A percentile compares a stretch with the other conserved stretches of the same genome.
phyloP scores from a whole-genome alignment of 805 yeast species.

The Dipodascus albidus region DNA sequence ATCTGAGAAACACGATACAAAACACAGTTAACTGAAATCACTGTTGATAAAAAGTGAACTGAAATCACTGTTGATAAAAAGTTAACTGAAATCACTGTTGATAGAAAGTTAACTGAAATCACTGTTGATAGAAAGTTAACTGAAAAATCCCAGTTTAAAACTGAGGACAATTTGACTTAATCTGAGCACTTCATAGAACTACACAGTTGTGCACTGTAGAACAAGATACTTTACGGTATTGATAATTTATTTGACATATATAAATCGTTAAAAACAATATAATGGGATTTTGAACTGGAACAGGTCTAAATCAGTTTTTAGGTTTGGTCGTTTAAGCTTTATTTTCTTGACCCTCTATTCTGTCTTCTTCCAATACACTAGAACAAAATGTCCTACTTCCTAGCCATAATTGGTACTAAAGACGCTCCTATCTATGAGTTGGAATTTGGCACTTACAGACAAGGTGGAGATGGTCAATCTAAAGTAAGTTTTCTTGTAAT shows the following conservation, averaged over 20 bases:
- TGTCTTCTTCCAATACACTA: neutral
- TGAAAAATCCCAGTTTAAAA: too few species aligned
- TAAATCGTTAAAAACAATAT: neutral
- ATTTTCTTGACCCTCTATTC: neutral
- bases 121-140: too few species aligned
- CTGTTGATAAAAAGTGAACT: too few species aligned
- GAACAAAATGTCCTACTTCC: conserved; percentile 59
- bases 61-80: too few species aligned
- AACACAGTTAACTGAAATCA: too few species aligned
- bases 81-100: too few species aligned
- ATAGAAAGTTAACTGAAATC: too few species aligned
- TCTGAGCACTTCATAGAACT: too few species aligned
- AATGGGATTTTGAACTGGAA: neutral
- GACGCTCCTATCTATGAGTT: conserved; percentile 84
- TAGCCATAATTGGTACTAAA: conserved; percentile 76
- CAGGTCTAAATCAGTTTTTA: neutral
- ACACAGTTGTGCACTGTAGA: neutral
- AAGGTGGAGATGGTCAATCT: conserved; percentile 52
- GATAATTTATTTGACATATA: neutral
- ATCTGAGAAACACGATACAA: too few species aligned
- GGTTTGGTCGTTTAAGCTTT: neutral
- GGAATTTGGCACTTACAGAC: conserved; percentile 68
- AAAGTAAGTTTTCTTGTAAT: conserved; percentile 20
- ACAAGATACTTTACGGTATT: neutral
- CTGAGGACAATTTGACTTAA: too few species aligned